Evolutionary conservation across 139 green algal species (phyloP).

Genomic region (Zygnema cylindricum): DNA sequence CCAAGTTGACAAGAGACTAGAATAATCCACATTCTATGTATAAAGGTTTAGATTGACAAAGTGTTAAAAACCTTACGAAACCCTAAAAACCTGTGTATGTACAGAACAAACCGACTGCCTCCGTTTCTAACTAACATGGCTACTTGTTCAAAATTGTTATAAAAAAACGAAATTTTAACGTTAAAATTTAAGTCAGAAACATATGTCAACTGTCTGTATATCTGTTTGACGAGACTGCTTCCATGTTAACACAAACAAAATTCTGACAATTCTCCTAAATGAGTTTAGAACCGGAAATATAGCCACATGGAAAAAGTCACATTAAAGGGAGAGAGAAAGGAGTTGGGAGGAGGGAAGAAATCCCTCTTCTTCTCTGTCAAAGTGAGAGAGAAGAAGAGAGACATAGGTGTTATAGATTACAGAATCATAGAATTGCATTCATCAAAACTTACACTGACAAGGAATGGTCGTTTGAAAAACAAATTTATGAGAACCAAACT

Average conservation of each 20-base stretch:
- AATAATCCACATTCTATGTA: no score
- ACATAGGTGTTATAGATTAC: background rate
- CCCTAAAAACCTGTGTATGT: no score
- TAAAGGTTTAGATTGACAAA: no score
- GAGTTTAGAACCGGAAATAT: background rate
- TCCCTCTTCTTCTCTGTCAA: background rate
- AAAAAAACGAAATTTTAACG: background rate
- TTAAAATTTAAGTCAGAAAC: background rate
- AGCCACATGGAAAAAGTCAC: no score
- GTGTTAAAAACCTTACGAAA: no score
- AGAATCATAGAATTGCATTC: background rate
- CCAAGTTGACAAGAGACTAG: no score
- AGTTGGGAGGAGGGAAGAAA: background rate
- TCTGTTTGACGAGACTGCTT: background rate
- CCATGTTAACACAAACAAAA: background rate
- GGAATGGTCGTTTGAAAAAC: background rate
- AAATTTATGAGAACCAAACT: background rate
- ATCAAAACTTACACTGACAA: background rate
- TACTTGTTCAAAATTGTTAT: background rate
- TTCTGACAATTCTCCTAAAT: background rate
- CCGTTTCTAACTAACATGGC: no score
- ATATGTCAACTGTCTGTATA: background rate
- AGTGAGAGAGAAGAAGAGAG: background rate
- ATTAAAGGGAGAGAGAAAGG: background rate
- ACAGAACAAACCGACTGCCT: no score